These are phyloP conservation scores for Mucor velutinosus DNA, from an alignment of 371 early-diverging fungal species.

Conservation along the genomic window DNA sequence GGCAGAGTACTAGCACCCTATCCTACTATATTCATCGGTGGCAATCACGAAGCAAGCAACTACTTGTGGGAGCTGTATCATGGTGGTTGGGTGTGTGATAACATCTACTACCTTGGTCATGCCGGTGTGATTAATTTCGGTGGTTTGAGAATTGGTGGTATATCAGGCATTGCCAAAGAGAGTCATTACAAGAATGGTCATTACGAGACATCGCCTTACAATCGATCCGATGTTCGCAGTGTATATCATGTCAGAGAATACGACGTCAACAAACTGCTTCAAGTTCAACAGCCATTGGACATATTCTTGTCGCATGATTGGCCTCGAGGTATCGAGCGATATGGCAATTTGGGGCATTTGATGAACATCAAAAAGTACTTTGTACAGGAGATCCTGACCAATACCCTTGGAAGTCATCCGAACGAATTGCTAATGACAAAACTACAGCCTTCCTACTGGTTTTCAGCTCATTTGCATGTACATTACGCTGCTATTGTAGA, in stretches of 20 bases:
- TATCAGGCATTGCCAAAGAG: conserved; percentile 91
- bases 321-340: conserved; percentile 85
- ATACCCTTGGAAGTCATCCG: conserved; percentile 77
- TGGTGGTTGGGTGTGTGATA: conserved; percentile 96
- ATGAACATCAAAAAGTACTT: conserved; percentile 74
- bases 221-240: conserved; percentile 56
- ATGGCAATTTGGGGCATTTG: conserved; percentile 72
- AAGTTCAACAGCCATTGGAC: conserved; percentile 73
- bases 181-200: conserved; percentile 77
- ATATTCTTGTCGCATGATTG: conserved; percentile 96
- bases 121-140: conserved; percentile 83
- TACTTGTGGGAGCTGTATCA: conserved; percentile 93
- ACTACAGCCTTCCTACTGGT: conserved; percentile 89
- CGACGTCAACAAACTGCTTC: conserved; percentile 76
- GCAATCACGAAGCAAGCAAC: conserved; percentile 96
- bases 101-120: conserved; percentile 93
- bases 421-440: conserved; percentile 67
- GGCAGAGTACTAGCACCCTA: conserved; percentile 81
- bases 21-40: conserved; percentile 94
- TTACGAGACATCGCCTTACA: conserved; percentile 80
- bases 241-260: conserved; percentile 88
- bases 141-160: conserved; percentile 89
- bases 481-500: conserved; percentile 75
- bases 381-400: conserved; percentile 64
- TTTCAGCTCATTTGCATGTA: conserved; percentile 93